These are phyloP conservation scores for Jaltomata sinuosa DNA, from an alignment of 257 asterid genomes.

Conservation along the genomic window DNA sequence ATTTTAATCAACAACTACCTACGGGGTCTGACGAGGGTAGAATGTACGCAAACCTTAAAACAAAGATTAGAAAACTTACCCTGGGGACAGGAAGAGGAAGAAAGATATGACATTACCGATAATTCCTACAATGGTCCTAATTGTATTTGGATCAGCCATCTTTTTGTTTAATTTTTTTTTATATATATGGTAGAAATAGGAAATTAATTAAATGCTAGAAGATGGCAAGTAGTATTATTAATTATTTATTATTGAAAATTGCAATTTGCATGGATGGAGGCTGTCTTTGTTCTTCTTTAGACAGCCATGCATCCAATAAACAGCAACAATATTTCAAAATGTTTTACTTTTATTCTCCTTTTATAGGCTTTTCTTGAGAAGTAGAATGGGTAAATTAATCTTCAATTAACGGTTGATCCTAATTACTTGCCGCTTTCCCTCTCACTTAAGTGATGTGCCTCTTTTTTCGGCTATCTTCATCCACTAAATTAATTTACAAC, in stretches of 20 bases:
- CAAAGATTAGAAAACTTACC: conserved; percentile 15
- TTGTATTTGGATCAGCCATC: conserved; percentile 15
- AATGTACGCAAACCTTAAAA: neutral
- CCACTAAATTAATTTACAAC: neutral
- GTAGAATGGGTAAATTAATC: neutral
- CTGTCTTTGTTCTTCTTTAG: neutral
- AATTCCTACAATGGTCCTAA: conserved; percentile 39
- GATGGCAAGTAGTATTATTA: neutral
- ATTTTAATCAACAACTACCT: too few species aligned
- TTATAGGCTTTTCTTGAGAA: neutral
- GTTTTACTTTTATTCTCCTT: neutral
- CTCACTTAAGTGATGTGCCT: neutral
- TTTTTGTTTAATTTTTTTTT: neutral
- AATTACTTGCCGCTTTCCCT: neutral
- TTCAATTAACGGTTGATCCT: neutral
- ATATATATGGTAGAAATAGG: neutral
- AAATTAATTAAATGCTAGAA: neutral
- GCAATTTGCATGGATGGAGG: neutral
- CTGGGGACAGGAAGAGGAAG: conserved; percentile 49
- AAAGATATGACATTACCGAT: conserved; percentile 54
- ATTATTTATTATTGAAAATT: neutral
- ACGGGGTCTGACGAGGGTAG: too few species aligned
- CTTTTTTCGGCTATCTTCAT: neutral
- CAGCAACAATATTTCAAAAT: neutral
- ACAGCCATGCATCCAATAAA: neutral